Conservation (phyloP, 768 basidiomycete genomes). For the Cystobasidium tubakii region DNA sequence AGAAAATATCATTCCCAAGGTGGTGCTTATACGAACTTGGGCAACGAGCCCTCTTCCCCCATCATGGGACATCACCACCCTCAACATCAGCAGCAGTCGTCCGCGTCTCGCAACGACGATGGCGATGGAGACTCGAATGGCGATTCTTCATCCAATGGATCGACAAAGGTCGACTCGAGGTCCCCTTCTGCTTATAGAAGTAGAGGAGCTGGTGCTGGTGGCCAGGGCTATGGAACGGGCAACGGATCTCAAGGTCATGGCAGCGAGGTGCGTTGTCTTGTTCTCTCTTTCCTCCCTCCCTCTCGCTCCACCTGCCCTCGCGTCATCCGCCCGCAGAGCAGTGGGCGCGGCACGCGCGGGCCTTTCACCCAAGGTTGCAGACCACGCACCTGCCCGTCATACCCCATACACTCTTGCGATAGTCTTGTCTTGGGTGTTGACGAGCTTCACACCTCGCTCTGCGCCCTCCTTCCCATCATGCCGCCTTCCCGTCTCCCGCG, state of each 20-base stretch:
- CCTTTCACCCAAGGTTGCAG: not conserved
- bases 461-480: not conserved
- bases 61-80: slow-evolving; percentile 17
- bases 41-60: slow-evolving; percentile 12
- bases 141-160: slow-evolving; percentile 17
- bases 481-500: not conserved
- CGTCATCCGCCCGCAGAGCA: not conserved
- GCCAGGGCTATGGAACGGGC: slow-evolving; percentile 13
- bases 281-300: not conserved
- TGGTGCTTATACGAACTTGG: slow-evolving; percentile 21
- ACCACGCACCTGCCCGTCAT: not conserved
- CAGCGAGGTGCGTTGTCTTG: slow-evolving; percentile 18
- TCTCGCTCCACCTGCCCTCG: not conserved
- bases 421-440: not conserved
- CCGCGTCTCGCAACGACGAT: not conserved
- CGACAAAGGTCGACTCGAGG: slow-evolving; percentile 27
- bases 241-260: not conserved
- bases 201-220: not conserved
- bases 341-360: no score
- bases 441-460: not conserved
- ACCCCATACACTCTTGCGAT: not conserved
- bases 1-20: slow-evolving; percentile 22
- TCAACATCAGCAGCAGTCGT: not conserved
- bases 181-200: slow-evolving; percentile 18
- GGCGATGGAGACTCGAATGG: slow-evolving; percentile 25